phyloP scores from a whole-genome alignment of 345 rosid genomes.

The Combretum micranthum region DNA sequence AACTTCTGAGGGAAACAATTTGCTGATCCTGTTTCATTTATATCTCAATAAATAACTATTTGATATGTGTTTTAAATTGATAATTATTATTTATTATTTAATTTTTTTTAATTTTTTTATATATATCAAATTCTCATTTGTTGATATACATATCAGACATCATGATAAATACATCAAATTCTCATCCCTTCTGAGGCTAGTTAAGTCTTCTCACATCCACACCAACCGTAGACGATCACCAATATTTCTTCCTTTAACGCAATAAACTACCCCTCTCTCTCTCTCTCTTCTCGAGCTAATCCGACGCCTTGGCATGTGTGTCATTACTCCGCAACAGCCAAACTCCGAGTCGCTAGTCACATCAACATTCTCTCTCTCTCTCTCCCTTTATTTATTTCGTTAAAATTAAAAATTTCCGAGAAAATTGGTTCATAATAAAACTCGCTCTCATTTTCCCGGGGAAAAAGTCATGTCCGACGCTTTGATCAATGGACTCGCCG shows the following conservation, averaged over 20 bases:
- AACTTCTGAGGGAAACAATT: too few species aligned
- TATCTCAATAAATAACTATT: too few species aligned
- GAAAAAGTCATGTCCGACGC: conserved; percentile 86
- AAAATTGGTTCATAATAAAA: not conserved
- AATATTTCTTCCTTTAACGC: conserved; percentile 10
- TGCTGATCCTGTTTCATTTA: too few species aligned
- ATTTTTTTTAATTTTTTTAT: too few species aligned
- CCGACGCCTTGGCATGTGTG: not conserved
- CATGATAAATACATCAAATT: too few species aligned
- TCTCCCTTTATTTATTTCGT: not conserved
- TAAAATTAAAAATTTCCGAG: conserved; percentile 1
- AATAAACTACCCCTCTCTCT: not conserved
- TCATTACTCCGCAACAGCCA: conserved; percentile 11
- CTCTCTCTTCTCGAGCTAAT: not conserved
- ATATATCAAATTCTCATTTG: too few species aligned
- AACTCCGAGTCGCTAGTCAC: conserved; percentile 10
- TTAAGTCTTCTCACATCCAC: not conserved
- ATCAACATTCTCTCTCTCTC: not conserved
- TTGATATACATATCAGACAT: too few species aligned
- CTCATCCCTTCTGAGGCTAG: not conserved
- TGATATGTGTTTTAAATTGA: too few species aligned
- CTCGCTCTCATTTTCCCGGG: conserved; percentile 5
- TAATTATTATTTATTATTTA: too few species aligned
- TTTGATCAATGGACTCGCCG: conserved; percentile 89
- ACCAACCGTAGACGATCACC: not conserved